Conservation (phyloP, 805 yeast species). For the Nakazawaea wyomingensis region DNA sequence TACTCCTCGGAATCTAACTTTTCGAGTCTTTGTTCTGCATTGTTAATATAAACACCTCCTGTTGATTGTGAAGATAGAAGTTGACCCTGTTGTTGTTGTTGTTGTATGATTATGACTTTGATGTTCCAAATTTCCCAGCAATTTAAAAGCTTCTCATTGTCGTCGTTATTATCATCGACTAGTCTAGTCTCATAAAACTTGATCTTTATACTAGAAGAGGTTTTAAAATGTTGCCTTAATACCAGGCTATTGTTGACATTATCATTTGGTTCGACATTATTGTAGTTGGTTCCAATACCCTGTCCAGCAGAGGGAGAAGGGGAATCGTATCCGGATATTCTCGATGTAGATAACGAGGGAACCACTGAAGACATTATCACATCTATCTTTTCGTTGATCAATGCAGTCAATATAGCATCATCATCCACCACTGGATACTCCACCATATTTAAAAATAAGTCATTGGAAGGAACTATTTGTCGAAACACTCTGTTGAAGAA, state of each 20-base stretch:
- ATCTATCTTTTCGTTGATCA: constrained; percentile 10
- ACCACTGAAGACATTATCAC: constrained; percentile 6
- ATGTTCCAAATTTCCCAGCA: constrained; percentile 74
- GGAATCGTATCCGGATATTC: not conserved
- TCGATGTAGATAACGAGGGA: constrained; percentile 3
- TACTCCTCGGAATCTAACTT: constrained; percentile 15
- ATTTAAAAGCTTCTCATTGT: constrained; percentile 24
- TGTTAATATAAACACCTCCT: constrained; percentile 11
- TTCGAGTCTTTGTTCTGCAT: constrained; percentile 15
- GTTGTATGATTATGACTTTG: constrained; percentile 40
- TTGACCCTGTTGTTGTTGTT: constrained; percentile 15
- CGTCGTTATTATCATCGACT: constrained; percentile 1
- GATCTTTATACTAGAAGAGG: constrained; percentile 13
- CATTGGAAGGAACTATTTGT: constrained; percentile 9
- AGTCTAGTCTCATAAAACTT: constrained; percentile 22
- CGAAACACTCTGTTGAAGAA: constrained; percentile 11
- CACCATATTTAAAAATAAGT: constrained; percentile 7
- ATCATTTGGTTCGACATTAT: not conserved
- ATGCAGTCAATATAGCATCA: constrained; percentile 1
- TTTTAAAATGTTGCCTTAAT: constrained; percentile 3
- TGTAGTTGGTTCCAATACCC: not conserved
- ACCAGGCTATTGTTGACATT: not conserved
- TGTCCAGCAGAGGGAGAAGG: not conserved
- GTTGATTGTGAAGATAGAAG: constrained; percentile 11
- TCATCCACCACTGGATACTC: constrained; percentile 10